A percentile compares a stretch with the other conserved stretches of the same genome.
phyloP scores from a whole-genome alignment of 805 yeast genomes.

The Yarrowia porcina region DNA sequence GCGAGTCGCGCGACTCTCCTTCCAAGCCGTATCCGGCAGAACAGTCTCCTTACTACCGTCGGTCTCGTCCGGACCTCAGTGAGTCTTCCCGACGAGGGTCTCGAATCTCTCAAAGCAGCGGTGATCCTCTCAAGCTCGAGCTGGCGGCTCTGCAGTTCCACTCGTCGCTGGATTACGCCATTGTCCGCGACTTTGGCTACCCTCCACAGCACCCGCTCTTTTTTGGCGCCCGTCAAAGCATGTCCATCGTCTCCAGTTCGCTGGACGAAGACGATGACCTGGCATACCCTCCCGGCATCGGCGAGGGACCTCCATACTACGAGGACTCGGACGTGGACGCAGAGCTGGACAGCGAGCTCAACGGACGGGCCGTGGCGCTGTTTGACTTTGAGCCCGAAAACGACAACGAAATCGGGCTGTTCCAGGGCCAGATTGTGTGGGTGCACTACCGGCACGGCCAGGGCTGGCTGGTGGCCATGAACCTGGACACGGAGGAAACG shows the following conservation, averaged over 20 bases:
- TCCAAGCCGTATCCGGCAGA: conserved; percentile 21
- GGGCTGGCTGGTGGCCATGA: conserved; percentile 95
- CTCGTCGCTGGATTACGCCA: conserved; percentile 41
- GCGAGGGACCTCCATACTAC: conserved; percentile 25
- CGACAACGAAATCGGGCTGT: conserved; percentile 78
- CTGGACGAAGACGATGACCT: conserved; percentile 58
- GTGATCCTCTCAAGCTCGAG: conserved; percentile 20
- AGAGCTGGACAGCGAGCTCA: conserved; percentile 43
- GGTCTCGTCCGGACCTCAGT: conserved; percentile 9
- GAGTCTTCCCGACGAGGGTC: conserved; percentile 22
- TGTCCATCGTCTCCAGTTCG: conserved; percentile 29
- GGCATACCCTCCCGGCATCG: conserved; percentile 24
- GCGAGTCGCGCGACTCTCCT: conserved; percentile 21
- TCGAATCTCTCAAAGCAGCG: background rate
- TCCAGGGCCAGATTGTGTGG: conserved; percentile 79
- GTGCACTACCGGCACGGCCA: conserved; percentile 92
- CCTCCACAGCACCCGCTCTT: conserved; percentile 65
- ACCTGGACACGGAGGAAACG: conserved; percentile 69
- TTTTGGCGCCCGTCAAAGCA: conserved; percentile 50
- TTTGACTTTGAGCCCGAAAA: conserved; percentile 92
- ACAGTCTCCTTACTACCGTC: conserved; percentile 11
- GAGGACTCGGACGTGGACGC: conserved; percentile 31
- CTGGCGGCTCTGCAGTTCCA: conserved; percentile 33
- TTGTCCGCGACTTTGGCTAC: conserved; percentile 82
- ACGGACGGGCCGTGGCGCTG: conserved; percentile 73